Percentiles rank a stretch among this genome's conserved stretches.
Evolutionary conservation across 148 eudicot genomes (phyloP).

Genomic region (Silene uniflora): DNA sequence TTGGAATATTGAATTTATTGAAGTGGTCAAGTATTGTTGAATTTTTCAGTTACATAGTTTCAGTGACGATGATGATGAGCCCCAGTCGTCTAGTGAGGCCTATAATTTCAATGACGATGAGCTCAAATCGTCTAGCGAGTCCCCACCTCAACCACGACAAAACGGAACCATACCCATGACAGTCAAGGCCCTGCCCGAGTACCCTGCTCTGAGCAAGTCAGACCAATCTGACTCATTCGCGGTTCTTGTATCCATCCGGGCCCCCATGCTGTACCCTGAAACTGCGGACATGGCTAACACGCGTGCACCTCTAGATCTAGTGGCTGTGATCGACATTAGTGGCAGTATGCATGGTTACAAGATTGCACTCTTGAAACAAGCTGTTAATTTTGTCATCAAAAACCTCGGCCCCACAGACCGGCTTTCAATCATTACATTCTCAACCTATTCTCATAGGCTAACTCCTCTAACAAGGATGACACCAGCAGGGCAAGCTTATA

Average conservation of each 20-base stretch:
- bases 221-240: constrained; percentile 19
- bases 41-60: too few species aligned
- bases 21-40: too few species aligned
- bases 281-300: constrained; percentile 1
- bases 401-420: constrained; percentile 38
- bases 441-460: constrained; percentile 22
- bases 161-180: neutral
- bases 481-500: constrained; percentile 20
- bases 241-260: constrained; percentile 23
- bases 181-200: constrained; percentile 27
- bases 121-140: neutral
- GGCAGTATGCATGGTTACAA: constrained; percentile 40
- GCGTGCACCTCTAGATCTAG: constrained; percentile 39
- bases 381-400: constrained; percentile 32
- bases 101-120: constrained; percentile 1
- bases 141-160: neutral
- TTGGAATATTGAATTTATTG: too few species aligned
- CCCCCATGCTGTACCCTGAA: constrained; percentile 18
- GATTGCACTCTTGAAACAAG: constrained; percentile 31
- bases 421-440: constrained; percentile 32
- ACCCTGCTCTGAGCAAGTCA: constrained; percentile 19
- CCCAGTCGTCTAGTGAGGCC: too few species aligned
- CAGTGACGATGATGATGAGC: too few species aligned
- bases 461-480: constrained; percentile 35
- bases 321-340: constrained; percentile 43